Base-by-base conservation (phyloP, 371 early-diverging fungal genomes). In the Dinochytrium kinnereticum region DNA sequence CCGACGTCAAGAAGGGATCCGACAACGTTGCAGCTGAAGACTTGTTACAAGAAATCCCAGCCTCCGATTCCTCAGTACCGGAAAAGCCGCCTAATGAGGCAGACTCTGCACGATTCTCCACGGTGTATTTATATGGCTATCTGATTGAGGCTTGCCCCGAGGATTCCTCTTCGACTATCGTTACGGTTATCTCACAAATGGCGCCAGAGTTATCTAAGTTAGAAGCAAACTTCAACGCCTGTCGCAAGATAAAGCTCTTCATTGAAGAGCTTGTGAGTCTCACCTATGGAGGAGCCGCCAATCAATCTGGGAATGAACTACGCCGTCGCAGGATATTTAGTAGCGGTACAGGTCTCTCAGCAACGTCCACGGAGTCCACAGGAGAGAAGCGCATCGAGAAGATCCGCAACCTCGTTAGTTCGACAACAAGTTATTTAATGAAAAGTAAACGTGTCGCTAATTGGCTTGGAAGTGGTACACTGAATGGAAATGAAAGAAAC, bases 211-310 rank as follows among this genome's bases (percentile, higher is more conserved):
- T 83, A 1, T 2, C 68, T 15, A 66, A 71, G 15, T 71, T 86
- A 1, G 86, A 86, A 40, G 75, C 80, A 1, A 78, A 78, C 36
- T 80, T 59, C 40, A 57, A 73, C 49, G 24, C 66, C 1, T 72
- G 80, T 66, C 59, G 81, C 15, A 80, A 80, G 68, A 64, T 86
- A n/a, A 86, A 86, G 75, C 49, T 49, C 19, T 83, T 84, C 74
- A 81, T 86, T 65, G 86, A 86, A 71, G 86, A 86, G 59, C 10
- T 71, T 28, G 50, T 71, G 57, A 64, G 24, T 13, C 51, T 30
- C 24, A 64, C 13, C 34, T 21, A 30, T 33, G 38, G 15, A 13
- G 26, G 39, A 10, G 21, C 30, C 36, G 13, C 17, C 17, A 39
- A 13, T 26, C 34, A 36, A 30, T 66, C 33, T 30, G 59, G 30